Conservation (phyloP, 1,284 basidiomycete species). For the Filobasidium uniguttulatum region DNA sequence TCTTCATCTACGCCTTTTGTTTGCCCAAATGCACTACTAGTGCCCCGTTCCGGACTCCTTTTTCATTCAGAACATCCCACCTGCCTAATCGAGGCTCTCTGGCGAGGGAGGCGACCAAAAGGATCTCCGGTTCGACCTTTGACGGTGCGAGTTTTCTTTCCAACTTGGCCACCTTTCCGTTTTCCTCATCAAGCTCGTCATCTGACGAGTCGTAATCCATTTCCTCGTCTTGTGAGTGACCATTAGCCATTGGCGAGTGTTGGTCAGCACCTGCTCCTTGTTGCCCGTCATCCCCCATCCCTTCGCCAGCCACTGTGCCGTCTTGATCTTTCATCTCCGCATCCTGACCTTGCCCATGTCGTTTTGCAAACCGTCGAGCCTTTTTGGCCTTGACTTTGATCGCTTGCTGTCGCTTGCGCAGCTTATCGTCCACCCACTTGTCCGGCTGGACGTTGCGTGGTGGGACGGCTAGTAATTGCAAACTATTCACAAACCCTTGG, state of each 20-base stretch:
- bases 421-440: slow-evolving; percentile 35
- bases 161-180: not conserved
- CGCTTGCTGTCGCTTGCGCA: slow-evolving; percentile 2
- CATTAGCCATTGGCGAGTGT: no score
- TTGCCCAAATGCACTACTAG: slow-evolving; percentile 43
- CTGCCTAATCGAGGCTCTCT: slow-evolving; percentile 80
- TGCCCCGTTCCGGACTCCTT: slow-evolving; percentile 57
- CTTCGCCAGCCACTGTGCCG: no score
- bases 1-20: slow-evolving; percentile 2
- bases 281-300: no score
- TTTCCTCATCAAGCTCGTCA: not conserved
- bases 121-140: slow-evolving; percentile 37
- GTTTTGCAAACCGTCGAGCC: slow-evolving; percentile 14
- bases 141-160: slow-evolving; percentile 1
- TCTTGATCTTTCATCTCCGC: no score
- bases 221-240: no score
- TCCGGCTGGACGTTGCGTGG: slow-evolving; percentile 41
- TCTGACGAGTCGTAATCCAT: not conserved
- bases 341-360: slow-evolving; percentile 14
- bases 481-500: slow-evolving; percentile 72
- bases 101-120: slow-evolving; percentile 66
- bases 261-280: no score
- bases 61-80: slow-evolving; percentile 62
- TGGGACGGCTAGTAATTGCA: slow-evolving; percentile 61
- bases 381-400: slow-evolving; percentile 11